Percentiles rank a stretch among this genome's conserved stretches.
Evolutionary conservation across 306 rosid species (phyloP).

Genomic region (Fragaria nilgerrensis): DNA sequence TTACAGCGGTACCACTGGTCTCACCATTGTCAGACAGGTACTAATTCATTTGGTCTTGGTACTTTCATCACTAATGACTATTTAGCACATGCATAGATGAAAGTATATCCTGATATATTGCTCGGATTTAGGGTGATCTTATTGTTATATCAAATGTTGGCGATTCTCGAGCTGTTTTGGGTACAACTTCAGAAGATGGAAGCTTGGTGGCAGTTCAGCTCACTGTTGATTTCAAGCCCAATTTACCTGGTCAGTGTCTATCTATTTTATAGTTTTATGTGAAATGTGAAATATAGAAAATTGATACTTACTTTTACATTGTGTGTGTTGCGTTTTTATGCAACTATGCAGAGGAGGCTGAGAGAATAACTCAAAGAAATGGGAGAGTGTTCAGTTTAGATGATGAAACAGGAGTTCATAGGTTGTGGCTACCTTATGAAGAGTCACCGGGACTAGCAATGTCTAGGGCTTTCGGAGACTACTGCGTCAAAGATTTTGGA

Average conservation of each 20-base stretch:
- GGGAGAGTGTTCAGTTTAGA: slow-evolving; percentile 76
- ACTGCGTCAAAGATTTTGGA: slow-evolving; percentile 73
- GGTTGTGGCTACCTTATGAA: slow-evolving; percentile 76
- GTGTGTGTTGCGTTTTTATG: background rate
- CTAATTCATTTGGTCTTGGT: background rate
- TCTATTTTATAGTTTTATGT: slow-evolving; percentile 1
- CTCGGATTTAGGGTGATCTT: slow-evolving; percentile 55
- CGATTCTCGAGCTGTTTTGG: slow-evolving; percentile 92
- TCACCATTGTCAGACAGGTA: slow-evolving; percentile 88
- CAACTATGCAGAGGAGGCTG: slow-evolving; percentile 67
- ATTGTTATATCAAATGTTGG: slow-evolving; percentile 80
- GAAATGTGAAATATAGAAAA: background rate
- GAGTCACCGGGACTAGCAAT: slow-evolving; percentile 83
- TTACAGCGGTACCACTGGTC: slow-evolving; percentile 89
- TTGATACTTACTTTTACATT: background rate
- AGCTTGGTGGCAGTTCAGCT: slow-evolving; percentile 63
- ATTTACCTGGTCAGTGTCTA: slow-evolving; percentile 72
- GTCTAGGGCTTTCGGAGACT: slow-evolving; percentile 95
- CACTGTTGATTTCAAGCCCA: slow-evolving; percentile 94
- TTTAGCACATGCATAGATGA: background rate
- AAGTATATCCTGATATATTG: background rate
- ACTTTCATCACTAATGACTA: background rate
- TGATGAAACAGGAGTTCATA: slow-evolving; percentile 81
- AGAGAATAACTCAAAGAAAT: slow-evolving; percentile 71
- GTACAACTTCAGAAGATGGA: slow-evolving; percentile 69